These are phyloP conservation scores for Geoglossum glabrum DNA, from an alignment of 495 filamentous ascomycete genomes.

Conservation along the genomic window DNA sequence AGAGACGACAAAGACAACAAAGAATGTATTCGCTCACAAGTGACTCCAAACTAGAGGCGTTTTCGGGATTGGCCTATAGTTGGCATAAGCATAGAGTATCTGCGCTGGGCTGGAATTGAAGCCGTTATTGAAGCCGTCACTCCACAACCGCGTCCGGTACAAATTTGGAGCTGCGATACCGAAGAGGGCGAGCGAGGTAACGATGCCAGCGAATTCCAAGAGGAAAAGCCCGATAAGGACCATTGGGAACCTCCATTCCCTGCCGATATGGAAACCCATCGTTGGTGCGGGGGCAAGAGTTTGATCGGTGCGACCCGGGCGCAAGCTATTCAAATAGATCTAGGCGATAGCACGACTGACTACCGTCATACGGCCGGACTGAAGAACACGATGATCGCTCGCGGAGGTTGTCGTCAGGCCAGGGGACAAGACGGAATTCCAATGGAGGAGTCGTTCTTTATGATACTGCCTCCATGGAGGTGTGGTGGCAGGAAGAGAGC, in stretches of 20 bases:
- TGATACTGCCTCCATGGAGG: background rate
- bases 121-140: conserved; percentile 53
- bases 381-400: background rate
- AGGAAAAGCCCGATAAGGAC: conserved; percentile 45
- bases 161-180: conserved; percentile 63
- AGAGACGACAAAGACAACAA: too few relatives aligned
- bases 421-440: background rate
- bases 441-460: background rate
- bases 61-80: conserved; percentile 40
- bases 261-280: conserved; percentile 17
- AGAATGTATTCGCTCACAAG: conserved; percentile 61
- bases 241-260: conserved; percentile 44
- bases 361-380: background rate
- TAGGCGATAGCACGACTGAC: background rate
- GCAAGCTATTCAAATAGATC: background rate
- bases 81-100: conserved; percentile 56
- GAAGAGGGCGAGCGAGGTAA: conserved; percentile 57
- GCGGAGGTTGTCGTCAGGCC: background rate
- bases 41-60: conserved; percentile 65
- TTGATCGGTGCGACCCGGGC: background rate
- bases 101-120: conserved; percentile 67
- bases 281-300: background rate
- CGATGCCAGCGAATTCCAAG: conserved; percentile 45
- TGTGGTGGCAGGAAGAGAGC: background rate
- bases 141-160: conserved; percentile 64